Conservation (phyloP, 1,139 yeast species). For the Lodderomyces margitis region DNA sequence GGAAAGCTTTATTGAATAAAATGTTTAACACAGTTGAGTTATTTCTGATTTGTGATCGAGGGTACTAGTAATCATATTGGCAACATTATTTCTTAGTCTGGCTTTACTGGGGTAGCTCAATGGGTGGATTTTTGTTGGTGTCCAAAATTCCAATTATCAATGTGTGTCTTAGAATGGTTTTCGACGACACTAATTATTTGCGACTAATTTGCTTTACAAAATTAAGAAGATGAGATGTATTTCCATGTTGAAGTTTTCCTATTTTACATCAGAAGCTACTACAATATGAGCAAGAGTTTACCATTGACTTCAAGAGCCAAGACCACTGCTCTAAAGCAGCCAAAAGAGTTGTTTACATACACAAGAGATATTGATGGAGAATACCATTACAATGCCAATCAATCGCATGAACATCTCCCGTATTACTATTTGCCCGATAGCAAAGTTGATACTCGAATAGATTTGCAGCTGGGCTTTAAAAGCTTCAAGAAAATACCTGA, state of each 20-base stretch:
- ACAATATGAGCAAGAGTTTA: conserved; percentile 31
- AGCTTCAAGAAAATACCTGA: conserved; percentile 59
- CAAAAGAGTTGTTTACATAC: conserved; percentile 64
- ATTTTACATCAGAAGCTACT: no score
- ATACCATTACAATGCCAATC: conserved; percentile 45
- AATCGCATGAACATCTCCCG: conserved; percentile 42
- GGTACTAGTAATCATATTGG: conserved; percentile 26
- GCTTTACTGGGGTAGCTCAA: background rate
- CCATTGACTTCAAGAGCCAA: conserved; percentile 50
- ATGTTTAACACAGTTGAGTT: conserved; percentile 32
- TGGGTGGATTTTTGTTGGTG: no score
- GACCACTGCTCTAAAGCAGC: conserved; percentile 63
- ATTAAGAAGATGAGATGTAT: background rate
- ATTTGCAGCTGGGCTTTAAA: conserved; percentile 62
- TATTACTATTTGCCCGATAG: conserved; percentile 81
- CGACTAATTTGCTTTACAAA: no score
- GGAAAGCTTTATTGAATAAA: conserved; percentile 30
- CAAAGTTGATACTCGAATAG: conserved; percentile 48
- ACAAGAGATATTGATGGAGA: conserved; percentile 54
- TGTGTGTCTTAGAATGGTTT: no score
- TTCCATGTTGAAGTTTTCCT: no score
- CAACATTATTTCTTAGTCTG: conserved; percentile 21
- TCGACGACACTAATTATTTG: no score
- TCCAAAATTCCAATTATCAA: no score
- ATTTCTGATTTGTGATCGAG: conserved; percentile 26